phyloP scores from a whole-genome alignment of 1,284 basidiomycete genomes.

The Mycosarcoma mackinlayi region DNA sequence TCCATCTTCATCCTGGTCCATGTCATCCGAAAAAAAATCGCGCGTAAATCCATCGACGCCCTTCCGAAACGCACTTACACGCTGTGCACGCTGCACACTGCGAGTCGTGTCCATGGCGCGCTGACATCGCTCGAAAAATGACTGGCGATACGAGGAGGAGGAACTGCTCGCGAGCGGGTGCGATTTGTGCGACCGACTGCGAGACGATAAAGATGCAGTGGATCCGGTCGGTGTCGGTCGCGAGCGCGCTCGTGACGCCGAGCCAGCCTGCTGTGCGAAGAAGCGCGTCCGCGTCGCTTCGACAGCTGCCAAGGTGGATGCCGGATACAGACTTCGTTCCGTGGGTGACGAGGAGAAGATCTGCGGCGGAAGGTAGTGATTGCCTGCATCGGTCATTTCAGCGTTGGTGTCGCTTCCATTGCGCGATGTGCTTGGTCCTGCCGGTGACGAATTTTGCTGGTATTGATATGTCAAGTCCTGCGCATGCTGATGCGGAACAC shows the following conservation, averaged over 20 bases:
- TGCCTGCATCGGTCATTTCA: neutral
- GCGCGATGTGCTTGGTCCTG: slow-evolving; percentile 6
- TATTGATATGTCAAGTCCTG: neutral
- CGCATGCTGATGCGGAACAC: slow-evolving; percentile 3
- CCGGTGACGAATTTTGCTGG: slow-evolving; percentile 8
- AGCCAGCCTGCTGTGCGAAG: slow-evolving; percentile 24
- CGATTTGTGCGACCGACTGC: slow-evolving; percentile 7
- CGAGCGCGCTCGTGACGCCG: neutral
- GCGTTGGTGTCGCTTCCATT: neutral
- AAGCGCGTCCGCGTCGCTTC: slow-evolving; percentile 30
- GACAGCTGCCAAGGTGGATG: slow-evolving; percentile 30
- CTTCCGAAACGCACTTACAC: slow-evolving; percentile 15
- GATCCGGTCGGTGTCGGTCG: slow-evolving; percentile 20
- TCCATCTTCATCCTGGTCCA: slow-evolving; percentile 16
- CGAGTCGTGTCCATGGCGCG: slow-evolving; percentile 26
- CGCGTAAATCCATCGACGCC: slow-evolving; percentile 17
- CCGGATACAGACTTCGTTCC: slow-evolving; percentile 17
- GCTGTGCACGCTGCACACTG: neutral
- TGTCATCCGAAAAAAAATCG: slow-evolving; percentile 24
- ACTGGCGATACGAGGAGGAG: slow-evolving; percentile 20
- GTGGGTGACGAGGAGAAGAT: slow-evolving; percentile 29
- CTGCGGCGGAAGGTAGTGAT: slow-evolving; percentile 19
- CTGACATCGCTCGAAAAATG: slow-evolving; percentile 42
- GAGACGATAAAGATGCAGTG: too few species aligned
- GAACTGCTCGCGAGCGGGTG: slow-evolving; percentile 8